These are phyloP conservation scores for Pseudogymnoascus sp. DNA, from an alignment of 2,329 filamentous ascomycete species.

Conservation along the genomic window DNA sequence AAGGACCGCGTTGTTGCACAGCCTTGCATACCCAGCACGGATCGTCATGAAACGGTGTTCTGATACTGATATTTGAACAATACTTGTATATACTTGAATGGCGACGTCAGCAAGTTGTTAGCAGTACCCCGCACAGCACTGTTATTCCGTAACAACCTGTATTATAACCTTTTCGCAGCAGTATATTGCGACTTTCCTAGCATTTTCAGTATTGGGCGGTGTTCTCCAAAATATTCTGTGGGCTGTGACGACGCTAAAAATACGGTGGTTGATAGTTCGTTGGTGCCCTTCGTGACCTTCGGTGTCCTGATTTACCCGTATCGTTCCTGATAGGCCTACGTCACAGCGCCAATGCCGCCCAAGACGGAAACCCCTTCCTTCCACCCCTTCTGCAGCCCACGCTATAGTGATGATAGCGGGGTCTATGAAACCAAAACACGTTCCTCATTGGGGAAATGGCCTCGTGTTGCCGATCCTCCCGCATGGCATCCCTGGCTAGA, in stretches of 20 bases:
- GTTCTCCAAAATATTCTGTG: conserved; percentile 3
- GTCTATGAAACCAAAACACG: neutral
- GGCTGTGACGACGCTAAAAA: neutral
- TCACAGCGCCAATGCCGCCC: neutral
- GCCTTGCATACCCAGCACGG: neutral
- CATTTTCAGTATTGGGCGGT: neutral
- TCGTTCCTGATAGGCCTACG: conserved; percentile 5
- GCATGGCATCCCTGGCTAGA: conserved; percentile 1
- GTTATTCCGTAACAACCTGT: neutral
- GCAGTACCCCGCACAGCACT: neutral
- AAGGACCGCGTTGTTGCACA: neutral
- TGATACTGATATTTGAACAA: neutral
- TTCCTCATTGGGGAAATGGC: neutral
- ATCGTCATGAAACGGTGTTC: neutral
- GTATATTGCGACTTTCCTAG: neutral
- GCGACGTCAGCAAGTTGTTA: neutral
- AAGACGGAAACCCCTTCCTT: neutral
- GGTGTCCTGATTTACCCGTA: neutral
- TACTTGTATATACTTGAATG: neutral
- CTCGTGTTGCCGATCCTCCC: conserved; percentile 5
- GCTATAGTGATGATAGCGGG: neutral
- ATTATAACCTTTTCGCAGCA: too few relatives aligned
- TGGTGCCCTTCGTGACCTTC: neutral
- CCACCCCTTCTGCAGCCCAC: neutral
- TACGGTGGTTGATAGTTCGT: neutral